Percentiles rank a stretch among this genome's conserved stretches.
Evolutionary conservation across 305 asterid species (phyloP).

Genomic region (Fraxinus velutina): DNA sequence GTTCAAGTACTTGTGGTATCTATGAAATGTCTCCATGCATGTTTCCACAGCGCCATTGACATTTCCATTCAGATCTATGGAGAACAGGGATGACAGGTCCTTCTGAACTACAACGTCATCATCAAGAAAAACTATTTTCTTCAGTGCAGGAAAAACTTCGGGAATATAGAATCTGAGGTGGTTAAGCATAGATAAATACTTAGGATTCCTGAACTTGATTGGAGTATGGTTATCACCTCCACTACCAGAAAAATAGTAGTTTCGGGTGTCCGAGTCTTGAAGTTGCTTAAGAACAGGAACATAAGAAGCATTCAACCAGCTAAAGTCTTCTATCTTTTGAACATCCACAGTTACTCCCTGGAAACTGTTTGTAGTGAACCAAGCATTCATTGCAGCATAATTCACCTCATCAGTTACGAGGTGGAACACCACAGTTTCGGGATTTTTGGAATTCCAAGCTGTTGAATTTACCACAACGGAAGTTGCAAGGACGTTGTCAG

Average conservation of each 20-base stretch:
- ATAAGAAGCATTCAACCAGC: background rate
- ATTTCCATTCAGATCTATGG: background rate
- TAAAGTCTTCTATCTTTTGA: background rate
- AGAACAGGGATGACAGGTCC: background rate
- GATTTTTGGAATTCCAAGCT: background rate
- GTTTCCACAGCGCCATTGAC: background rate
- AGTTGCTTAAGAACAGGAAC: background rate
- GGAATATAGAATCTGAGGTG: background rate
- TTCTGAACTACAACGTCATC: background rate
- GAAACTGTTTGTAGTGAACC: background rate
- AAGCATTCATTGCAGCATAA: background rate
- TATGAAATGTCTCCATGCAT: background rate
- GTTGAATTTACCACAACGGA: background rate
- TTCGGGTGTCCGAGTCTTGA: background rate
- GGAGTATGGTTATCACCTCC: background rate
- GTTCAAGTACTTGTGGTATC: background rate
- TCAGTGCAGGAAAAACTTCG: background rate
- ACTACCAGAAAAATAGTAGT: background rate
- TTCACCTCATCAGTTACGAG: background rate
- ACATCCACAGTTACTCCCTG: background rate
- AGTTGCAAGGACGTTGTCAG: background rate
- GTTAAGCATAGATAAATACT: background rate
- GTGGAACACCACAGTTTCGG: background rate
- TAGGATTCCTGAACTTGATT: background rate
- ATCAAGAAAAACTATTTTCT: background rate